phyloP scores from a whole-genome alignment of 2,329 filamentous ascomycete species.

The Phyllosticta ampelicida region DNA sequence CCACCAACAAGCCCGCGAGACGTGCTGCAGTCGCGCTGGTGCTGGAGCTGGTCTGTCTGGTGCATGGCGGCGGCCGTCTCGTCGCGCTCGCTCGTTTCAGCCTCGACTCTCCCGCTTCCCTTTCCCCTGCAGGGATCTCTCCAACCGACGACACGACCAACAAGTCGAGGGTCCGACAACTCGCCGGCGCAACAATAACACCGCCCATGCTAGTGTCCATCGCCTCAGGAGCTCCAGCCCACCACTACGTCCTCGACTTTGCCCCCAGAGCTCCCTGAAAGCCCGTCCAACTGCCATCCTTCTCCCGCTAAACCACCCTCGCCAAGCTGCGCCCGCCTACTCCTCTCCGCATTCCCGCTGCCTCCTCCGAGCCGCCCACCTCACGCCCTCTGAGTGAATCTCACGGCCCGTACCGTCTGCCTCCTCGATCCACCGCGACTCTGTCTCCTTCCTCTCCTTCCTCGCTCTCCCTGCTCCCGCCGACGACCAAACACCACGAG shows the following conservation, averaged over 20 bases:
- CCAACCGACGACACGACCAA: neutral
- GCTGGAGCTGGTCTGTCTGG: neutral
- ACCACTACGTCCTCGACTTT: neutral
- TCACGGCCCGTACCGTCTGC: neutral
- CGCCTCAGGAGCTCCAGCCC: neutral
- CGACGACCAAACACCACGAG: neutral
- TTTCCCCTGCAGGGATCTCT: conserved; percentile 10
- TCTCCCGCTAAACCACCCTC: neutral
- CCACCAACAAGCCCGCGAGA: neutral
- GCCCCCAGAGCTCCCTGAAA: neutral
- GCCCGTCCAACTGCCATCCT: neutral
- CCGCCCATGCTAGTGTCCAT: conserved; percentile 2
- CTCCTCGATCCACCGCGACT: neutral
- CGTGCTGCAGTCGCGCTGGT: neutral
- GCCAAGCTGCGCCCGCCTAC: neutral
- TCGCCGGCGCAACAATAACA: conserved; percentile 2
- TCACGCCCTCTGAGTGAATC: neutral
- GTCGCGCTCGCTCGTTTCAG: conserved; percentile 10
- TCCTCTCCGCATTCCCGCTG: neutral
- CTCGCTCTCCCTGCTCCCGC: no score
- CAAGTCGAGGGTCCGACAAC: neutral
- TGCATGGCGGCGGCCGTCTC: conserved; percentile 10
- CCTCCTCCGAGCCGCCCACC: neutral
- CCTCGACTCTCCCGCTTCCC: conserved; percentile 9
- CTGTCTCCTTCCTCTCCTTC: neutral